Evolutionary conservation across 129 eudicot species (phyloP).

Genomic region (Flaveria bidentis): DNA sequence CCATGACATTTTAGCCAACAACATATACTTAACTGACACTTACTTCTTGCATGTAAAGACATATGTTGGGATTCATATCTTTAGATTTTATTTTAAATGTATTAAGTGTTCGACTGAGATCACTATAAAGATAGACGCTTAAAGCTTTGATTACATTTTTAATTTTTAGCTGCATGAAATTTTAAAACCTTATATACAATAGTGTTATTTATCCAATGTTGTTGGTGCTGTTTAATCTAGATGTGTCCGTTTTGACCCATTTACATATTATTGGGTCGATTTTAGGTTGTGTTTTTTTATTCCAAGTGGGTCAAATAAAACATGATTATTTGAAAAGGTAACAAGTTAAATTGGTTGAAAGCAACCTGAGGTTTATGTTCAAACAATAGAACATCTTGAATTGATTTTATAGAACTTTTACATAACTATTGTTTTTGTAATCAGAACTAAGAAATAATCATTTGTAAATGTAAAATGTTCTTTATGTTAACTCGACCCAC

Average conservation of each 20-base stretch:
- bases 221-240: neutral
- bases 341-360: neutral
- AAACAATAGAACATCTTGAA: neutral
- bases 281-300: neutral
- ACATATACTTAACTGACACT: neutral
- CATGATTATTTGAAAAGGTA: neutral
- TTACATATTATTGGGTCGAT: too few species aligned
- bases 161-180: constrained; percentile 65
- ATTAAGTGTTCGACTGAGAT: constrained; percentile 69
- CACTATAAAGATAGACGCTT: constrained; percentile 70
- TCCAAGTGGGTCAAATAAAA: neutral
- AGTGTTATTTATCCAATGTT: neutral
- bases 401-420: neutral
- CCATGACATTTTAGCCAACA: neutral
- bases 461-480: neutral
- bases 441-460: neutral
- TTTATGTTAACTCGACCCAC: neutral
- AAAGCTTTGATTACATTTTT: constrained; percentile 64
- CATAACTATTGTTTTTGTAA: neutral
- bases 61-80: constrained; percentile 69
- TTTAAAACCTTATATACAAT: constrained; percentile 44
- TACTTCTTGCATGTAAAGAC: constrained; percentile 42
- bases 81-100: constrained; percentile 77
- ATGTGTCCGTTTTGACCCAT: neutral
- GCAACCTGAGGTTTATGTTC: neutral